Conservation (phyloP, 1,284 basidiomycete species). For the Cystobasidium slooffiae region DNA sequence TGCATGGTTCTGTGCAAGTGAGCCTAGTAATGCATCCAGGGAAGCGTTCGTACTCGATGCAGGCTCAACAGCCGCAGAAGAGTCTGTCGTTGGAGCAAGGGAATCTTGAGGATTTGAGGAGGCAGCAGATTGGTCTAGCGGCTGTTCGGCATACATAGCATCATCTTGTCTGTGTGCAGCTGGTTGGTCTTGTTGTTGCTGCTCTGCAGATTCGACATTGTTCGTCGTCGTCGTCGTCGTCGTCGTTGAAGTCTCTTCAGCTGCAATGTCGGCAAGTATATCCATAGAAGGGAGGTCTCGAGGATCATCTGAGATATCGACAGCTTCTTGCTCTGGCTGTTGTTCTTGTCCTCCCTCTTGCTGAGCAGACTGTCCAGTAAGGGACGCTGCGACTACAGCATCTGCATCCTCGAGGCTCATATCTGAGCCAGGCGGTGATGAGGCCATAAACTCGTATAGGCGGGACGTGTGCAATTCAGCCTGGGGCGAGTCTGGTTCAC, state of each 20-base stretch:
- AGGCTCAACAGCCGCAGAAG: not conserved
- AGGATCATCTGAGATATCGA: not conserved
- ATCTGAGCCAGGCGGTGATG: slow-evolving; percentile 12
- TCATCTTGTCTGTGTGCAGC: not conserved
- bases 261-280: slow-evolving; percentile 16
- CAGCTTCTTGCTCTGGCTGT: not conserved
- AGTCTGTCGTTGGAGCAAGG: not conserved
- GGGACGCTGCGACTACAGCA: not conserved
- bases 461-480: not conserved
- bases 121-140: not conserved
- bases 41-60: slow-evolving; percentile 5
- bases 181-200: not conserved
- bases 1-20: not conserved
- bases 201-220: not conserved
- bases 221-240: not conserved
- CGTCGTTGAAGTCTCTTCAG: not conserved
- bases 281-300: slow-evolving; percentile 4
- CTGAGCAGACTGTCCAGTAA: not conserved
- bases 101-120: not conserved
- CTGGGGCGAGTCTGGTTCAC: no score
- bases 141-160: not conserved
- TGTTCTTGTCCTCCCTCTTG: not conserved
- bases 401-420: slow-evolving; percentile 35
- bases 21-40: slow-evolving; percentile 15
- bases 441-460: not conserved